Percentiles rank a stretch among this genome's conserved stretches.
Evolutionary conservation across 2,329 filamentous ascomycete genomes (phyloP).

Genomic region (Calonectria pteridis): DNA sequence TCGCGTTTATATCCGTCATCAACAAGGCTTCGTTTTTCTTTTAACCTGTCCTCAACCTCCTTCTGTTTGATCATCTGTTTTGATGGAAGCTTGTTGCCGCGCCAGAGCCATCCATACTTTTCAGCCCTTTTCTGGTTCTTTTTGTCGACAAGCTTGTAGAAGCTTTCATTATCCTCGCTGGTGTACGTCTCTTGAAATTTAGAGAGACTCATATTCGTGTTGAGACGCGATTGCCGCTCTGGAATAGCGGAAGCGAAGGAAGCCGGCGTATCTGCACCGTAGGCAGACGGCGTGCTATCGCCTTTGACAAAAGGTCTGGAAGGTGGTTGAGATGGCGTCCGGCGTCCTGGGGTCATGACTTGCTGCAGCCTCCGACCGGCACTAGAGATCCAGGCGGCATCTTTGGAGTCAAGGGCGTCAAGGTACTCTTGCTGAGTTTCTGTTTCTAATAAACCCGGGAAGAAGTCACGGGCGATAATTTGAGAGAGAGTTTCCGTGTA

Average conservation of each 20-base stretch:
- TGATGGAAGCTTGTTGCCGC: slow-evolving; percentile 86
- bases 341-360: slow-evolving; percentile 83
- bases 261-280: slow-evolving; percentile 79
- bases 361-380: slow-evolving; percentile 79
- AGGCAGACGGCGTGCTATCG: slow-evolving; percentile 73
- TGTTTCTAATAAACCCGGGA: slow-evolving; percentile 88
- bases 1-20: slow-evolving; percentile 71
- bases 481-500: slow-evolving; percentile 92
- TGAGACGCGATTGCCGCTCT: slow-evolving; percentile 63
- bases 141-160: slow-evolving; percentile 90
- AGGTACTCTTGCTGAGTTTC: slow-evolving; percentile 93
- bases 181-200: slow-evolving; percentile 95
- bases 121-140: slow-evolving; percentile 88
- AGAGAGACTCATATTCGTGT: slow-evolving; percentile 84
- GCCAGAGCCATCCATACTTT: slow-evolving; percentile 91
- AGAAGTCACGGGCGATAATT: slow-evolving; percentile 97
- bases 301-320: slow-evolving; percentile 45
- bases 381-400: slow-evolving; percentile 87
- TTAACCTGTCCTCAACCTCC: slow-evolving; percentile 67
- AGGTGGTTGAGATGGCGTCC: slow-evolving; percentile 35
- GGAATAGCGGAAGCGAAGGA: slow-evolving; percentile 61
- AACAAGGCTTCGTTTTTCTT: slow-evolving; percentile 58
- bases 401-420: slow-evolving; percentile 87
- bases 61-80: slow-evolving; percentile 81
- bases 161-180: slow-evolving; percentile 97